Percentiles rank a stretch among this genome's conserved stretches.
phyloP scores from a whole-genome alignment of 1,284 basidiomycete species.

The Tylopilus sp. region DNA sequence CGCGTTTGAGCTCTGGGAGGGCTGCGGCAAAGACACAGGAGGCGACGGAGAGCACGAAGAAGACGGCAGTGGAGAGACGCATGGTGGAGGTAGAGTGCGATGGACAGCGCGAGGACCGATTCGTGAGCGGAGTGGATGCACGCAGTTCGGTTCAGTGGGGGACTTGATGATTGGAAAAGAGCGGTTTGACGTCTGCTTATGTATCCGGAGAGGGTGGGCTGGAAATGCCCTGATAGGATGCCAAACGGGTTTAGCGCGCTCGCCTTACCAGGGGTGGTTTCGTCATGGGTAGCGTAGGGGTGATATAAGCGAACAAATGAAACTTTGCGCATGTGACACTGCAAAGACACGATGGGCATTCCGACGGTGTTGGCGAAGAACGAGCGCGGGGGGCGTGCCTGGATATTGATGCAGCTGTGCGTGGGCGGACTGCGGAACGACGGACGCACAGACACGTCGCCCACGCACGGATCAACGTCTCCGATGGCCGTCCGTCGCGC shows the following conservation, averaged over 20 bases:
- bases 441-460: too few relatives aligned
- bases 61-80: conserved; percentile 12
- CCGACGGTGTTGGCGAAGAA: too few relatives aligned
- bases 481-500: too few relatives aligned
- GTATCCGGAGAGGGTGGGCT: background rate
- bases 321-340: background rate
- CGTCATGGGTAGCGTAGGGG: background rate
- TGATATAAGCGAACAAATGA: background rate
- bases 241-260: conserved; percentile 7
- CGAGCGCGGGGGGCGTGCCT: too few relatives aligned
- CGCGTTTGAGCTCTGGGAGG: conserved; percentile 10
- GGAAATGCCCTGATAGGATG: conserved; percentile 10
- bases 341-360: too few relatives aligned
- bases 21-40: conserved; percentile 12
- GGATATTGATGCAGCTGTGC: too few relatives aligned
- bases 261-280: background rate
- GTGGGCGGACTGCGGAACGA: too few relatives aligned
- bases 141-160: background rate
- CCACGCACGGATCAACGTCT: too few relatives aligned
- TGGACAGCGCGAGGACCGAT: background rate
- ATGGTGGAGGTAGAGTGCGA: conserved; percentile 4
- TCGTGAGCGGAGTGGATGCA: background rate
- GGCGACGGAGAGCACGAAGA: conserved; percentile 12
- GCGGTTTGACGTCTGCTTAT: background rate
- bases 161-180: background rate